These are phyloP conservation scores for Byssothecium circinans DNA, from an alignment of 2,329 filamentous ascomycete species.

Conservation along the genomic window DNA sequence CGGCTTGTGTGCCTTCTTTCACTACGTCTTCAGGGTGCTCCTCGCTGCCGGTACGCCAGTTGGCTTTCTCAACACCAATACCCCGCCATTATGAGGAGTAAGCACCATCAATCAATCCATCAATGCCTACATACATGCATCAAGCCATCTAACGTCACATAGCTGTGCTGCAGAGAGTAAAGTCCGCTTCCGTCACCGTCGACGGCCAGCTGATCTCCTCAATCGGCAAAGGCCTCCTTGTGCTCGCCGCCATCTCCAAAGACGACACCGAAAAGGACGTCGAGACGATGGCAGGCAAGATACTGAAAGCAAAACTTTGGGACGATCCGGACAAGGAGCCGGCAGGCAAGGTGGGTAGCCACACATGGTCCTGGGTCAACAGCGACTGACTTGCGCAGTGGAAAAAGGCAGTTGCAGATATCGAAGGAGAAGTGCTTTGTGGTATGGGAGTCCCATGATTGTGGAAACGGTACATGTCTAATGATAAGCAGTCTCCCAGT, in stretches of 20 bases:
- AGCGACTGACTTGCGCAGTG: slow-evolving; percentile 59
- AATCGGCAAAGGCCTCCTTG: slow-evolving; percentile 85
- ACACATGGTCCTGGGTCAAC: neutral
- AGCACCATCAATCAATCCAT: slow-evolving; percentile 1
- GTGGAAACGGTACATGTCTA: slow-evolving; percentile 10
- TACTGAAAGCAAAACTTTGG: slow-evolving; percentile 90
- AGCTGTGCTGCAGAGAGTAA: slow-evolving; percentile 92
- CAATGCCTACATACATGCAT: neutral
- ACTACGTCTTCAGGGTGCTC: neutral
- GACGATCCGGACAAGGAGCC: slow-evolving; percentile 71
- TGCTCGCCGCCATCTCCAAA: slow-evolving; percentile 88
- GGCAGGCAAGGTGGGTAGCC: slow-evolving; percentile 55
- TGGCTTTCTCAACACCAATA: neutral
- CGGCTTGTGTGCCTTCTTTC: too few relatives aligned
- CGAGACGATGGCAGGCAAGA: slow-evolving; percentile 78
- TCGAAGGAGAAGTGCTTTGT: slow-evolving; percentile 89
- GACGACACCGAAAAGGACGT: slow-evolving; percentile 89
- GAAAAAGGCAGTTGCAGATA: slow-evolving; percentile 87
- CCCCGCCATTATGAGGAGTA: slow-evolving; percentile 25
- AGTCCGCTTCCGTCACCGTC: slow-evolving; percentile 93
- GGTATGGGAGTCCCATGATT: slow-evolving; percentile 58
- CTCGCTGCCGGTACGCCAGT: neutral
- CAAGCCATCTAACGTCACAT: slow-evolving; percentile 26
- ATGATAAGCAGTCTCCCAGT: slow-evolving; percentile 78
- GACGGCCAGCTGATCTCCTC: slow-evolving; percentile 87